Conservation (phyloP, 768 basidiomycete genomes). For the Lepiota venenata region DNA sequence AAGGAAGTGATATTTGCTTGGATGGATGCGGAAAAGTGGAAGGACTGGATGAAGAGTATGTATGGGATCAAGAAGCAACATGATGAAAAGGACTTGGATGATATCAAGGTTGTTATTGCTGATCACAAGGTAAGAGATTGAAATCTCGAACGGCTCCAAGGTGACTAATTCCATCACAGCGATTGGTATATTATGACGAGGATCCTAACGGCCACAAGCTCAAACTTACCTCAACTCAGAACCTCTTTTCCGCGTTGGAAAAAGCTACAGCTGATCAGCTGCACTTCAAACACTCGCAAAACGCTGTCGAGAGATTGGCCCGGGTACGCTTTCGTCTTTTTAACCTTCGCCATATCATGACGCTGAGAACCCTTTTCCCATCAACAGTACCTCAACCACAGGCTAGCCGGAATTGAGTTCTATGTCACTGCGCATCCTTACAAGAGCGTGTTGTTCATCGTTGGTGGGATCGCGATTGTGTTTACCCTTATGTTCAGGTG, state of each 20-base stretch:
- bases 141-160: neutral
- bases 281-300: conserved; percentile 63
- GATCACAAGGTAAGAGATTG: conserved; percentile 68
- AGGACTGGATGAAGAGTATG: conserved; percentile 87
- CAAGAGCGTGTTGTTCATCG: conserved; percentile 28
- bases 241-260: conserved; percentile 70
- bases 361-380: too few species aligned
- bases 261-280: conserved; percentile 53
- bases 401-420: conserved; percentile 32
- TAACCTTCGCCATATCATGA: neutral
- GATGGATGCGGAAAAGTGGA: conserved; percentile 88
- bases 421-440: conserved; percentile 34
- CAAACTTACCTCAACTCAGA: conserved; percentile 43
- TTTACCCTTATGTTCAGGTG: conserved; percentile 25
- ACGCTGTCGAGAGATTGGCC: conserved; percentile 60
- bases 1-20: conserved; percentile 78
- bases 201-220: conserved; percentile 57
- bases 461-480: conserved; percentile 23
- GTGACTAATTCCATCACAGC: conserved; percentile 32
- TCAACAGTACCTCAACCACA: conserved; percentile 38
- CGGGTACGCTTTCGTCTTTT: conserved; percentile 39
- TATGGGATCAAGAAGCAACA: conserved; percentile 56
- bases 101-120: conserved; percentile 61
- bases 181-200: conserved; percentile 71
- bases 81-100: conserved; percentile 28